These are phyloP conservation scores for Rhodotorula sp. DNA, from an alignment of 1,284 basidiomycete species.

Conservation along the genomic window DNA sequence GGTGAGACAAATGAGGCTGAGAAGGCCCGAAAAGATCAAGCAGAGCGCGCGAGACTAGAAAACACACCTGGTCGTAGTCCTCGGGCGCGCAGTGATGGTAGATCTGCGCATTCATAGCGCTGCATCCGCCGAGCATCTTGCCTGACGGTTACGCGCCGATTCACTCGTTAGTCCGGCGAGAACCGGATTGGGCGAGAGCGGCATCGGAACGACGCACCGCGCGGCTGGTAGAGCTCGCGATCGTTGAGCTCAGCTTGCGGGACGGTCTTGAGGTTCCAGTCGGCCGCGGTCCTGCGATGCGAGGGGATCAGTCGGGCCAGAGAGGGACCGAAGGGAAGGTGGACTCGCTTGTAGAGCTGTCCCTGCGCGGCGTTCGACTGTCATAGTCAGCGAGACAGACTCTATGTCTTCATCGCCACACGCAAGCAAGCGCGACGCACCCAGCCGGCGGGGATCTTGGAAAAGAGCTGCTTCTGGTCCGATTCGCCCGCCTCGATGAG, in stretches of 20 bases:
- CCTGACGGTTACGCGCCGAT: background rate
- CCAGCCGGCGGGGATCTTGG: conserved; percentile 30
- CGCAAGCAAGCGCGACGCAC: background rate
- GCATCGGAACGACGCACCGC: conserved; percentile 12
- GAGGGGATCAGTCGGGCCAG: no score
- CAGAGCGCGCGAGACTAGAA: no score
- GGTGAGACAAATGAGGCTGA: background rate
- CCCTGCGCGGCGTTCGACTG: no score
- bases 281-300: conserved; percentile 12
- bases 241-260: conserved; percentile 34
- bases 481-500: conserved; percentile 33
- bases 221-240: conserved; percentile 47
- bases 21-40: background rate
- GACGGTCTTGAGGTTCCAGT: conserved; percentile 17
- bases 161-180: no score
- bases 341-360: no score
- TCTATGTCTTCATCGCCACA: no score
- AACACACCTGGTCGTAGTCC: conserved; percentile 52
- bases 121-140: conserved; percentile 52
- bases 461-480: conserved; percentile 30
- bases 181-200: background rate
- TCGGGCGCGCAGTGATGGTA: conserved; percentile 40
- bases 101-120: conserved; percentile 47
- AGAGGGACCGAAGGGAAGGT: no score
- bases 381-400: background rate